Evolutionary conservation across 1,284 basidiomycete genomes (phyloP).

Genomic region (Psilocybe mexicana): DNA sequence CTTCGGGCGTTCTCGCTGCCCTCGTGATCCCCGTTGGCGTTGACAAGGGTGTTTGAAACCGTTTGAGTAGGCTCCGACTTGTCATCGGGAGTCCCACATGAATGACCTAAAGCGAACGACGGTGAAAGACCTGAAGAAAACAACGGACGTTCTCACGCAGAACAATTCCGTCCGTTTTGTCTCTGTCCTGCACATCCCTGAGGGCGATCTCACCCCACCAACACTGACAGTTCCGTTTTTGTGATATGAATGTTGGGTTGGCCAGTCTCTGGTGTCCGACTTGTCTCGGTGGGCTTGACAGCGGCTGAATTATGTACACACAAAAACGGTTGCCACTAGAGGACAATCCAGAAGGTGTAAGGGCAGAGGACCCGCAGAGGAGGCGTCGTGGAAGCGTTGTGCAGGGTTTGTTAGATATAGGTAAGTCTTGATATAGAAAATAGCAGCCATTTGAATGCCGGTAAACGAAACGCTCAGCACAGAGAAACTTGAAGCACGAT

Average conservation of each 20-base stretch:
- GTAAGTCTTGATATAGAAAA: neutral
- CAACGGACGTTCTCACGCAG: conserved; percentile 1
- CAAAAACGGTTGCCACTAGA: too few species aligned
- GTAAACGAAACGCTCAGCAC: conserved; percentile 2
- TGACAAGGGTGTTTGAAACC: too few species aligned
- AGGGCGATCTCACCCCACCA: neutral
- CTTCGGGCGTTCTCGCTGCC: too few species aligned
- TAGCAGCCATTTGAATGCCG: conserved; percentile 3
- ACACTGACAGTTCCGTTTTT: conserved; percentile 1
- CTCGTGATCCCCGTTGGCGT: too few species aligned
- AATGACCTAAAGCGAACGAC: neutral
- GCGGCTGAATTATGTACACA: neutral
- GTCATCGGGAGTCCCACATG: neutral
- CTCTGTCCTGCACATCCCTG: neutral
- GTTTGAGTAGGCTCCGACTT: neutral
- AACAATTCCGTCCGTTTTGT: neutral
- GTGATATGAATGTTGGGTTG: neutral
- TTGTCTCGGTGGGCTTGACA: neutral
- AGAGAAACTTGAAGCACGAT: too few species aligned
- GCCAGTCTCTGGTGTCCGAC: neutral
- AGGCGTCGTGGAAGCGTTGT: too few species aligned
- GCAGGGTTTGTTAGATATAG: too few species aligned
- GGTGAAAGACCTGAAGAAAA: neutral
- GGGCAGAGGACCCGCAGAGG: too few species aligned
- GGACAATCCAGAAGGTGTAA: too few species aligned